Evolutionary conservation across 106 monocot species (phyloP).

Genomic region (Triglochin maritima): DNA sequence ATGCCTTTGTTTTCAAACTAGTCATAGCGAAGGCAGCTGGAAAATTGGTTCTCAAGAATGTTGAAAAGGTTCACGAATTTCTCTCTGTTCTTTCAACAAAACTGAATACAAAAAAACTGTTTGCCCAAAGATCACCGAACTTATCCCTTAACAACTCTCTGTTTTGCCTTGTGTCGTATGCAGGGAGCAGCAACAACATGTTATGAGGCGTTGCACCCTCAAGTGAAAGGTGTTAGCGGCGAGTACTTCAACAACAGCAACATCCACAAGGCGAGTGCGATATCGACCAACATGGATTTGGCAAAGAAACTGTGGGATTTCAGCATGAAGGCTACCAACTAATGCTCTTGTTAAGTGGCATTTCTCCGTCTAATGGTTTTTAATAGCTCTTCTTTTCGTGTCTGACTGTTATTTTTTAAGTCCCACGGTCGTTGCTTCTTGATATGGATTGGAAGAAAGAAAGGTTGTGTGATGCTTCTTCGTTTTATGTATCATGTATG

Average conservation of each 20-base stretch:
- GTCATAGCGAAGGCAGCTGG: conserved; percentile 5
- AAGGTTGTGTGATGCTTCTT: too few relatives aligned
- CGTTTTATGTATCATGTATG: too few relatives aligned
- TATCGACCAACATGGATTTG: conserved; percentile 5
- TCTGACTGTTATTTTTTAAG: too few relatives aligned
- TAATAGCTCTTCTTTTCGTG: too few relatives aligned
- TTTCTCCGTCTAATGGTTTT: too few relatives aligned
- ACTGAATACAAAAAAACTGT: too few relatives aligned
- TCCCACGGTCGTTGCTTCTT: too few relatives aligned
- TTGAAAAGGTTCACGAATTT: neutral
- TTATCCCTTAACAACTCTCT: too few relatives aligned
- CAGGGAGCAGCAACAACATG: conserved; percentile 11
- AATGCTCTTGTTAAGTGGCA: neutral
- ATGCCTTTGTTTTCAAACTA: neutral
- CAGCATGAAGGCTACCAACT: conserved; percentile 6
- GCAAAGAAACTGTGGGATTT: conserved; percentile 24
- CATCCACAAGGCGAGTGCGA: neutral
- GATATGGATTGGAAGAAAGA: too few relatives aligned
- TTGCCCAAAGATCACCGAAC: neutral
- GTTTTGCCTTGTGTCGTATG: neutral
- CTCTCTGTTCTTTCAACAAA: too few relatives aligned
- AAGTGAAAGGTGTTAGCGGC: conserved; percentile 8
- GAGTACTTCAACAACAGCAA: conserved; percentile 18
- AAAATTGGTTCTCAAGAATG: conserved; percentile 8
- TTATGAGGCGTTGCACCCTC: conserved; percentile 17